A percentile compares a stretch with the other conserved stretches of the same genome.
phyloP scores from a whole-genome alignment of 2,329 filamentous ascomycete genomes.

The Sarocladium brachiariae region DNA sequence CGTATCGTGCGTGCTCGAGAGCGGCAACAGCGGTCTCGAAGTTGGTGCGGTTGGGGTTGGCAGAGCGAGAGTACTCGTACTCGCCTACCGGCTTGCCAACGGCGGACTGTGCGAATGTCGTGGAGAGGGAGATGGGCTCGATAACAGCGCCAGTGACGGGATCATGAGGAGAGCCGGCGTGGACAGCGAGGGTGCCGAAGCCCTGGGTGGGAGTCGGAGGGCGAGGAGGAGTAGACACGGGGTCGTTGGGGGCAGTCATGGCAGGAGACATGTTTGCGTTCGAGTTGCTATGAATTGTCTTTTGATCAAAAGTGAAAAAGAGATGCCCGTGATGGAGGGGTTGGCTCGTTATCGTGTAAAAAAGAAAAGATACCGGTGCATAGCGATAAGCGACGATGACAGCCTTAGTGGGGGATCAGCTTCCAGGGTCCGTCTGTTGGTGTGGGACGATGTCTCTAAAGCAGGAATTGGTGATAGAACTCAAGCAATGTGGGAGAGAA shows the following conservation, averaged over 20 bases:
- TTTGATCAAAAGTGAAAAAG: too few relatives aligned
- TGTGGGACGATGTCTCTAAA: background rate
- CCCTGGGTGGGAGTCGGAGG: slow-evolving; percentile 65
- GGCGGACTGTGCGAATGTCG: slow-evolving; percentile 86
- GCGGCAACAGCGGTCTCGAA: slow-evolving; percentile 89
- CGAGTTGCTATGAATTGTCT: background rate
- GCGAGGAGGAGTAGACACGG: slow-evolving; percentile 67
- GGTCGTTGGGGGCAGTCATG: slow-evolving; percentile 39
- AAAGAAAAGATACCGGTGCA: too few relatives aligned
- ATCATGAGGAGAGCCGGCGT: slow-evolving; percentile 88
- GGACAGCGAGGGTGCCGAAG: slow-evolving; percentile 91
- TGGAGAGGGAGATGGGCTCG: slow-evolving; percentile 90
- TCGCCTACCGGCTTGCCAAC: slow-evolving; percentile 81
- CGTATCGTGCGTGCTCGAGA: slow-evolving; percentile 86
- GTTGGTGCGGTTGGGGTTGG: slow-evolving; percentile 92
- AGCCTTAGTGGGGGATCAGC: slow-evolving; percentile 5
- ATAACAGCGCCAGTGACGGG: slow-evolving; percentile 91
- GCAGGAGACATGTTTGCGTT: slow-evolving; percentile 21
- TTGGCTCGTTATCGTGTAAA: slow-evolving; percentile 7
- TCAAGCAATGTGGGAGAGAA: background rate
- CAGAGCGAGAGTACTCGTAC: slow-evolving; percentile 90
- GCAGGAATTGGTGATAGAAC: too few relatives aligned
- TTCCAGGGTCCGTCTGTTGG: background rate
- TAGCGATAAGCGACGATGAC: slow-evolving; percentile 3
- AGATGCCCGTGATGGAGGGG: slow-evolving; percentile 2